These are phyloP conservation scores for Thermochaetoides thermophila DNA, from an alignment of 495 filamentous ascomycete genomes.

Conservation along the genomic window DNA sequence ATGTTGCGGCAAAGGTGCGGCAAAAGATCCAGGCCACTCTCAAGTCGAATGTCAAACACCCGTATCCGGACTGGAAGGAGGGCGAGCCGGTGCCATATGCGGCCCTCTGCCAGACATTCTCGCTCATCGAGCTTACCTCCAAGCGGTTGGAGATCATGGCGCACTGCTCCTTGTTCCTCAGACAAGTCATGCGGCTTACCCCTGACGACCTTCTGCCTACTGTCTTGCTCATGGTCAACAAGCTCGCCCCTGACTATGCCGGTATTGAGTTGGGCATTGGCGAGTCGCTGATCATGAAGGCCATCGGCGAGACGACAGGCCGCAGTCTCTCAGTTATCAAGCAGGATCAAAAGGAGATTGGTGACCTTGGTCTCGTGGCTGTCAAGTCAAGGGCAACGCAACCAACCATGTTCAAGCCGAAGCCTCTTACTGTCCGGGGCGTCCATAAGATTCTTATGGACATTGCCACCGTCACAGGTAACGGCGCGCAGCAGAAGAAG, in stretches of 20 bases:
- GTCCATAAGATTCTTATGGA: conserved; percentile 79
- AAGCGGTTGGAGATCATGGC: conserved; percentile 78
- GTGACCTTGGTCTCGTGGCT: conserved; percentile 85
- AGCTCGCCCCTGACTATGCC: conserved; percentile 89
- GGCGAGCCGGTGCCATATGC: conserved; percentile 87
- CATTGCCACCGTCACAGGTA: conserved; percentile 75
- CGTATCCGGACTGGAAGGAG: conserved; percentile 85
- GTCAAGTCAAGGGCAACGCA: conserved; percentile 89
- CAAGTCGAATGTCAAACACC: conserved; percentile 48
- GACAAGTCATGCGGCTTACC: conserved; percentile 82
- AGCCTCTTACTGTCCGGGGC: conserved; percentile 69
- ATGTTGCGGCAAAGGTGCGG: conserved; percentile 58
- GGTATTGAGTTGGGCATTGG: conserved; percentile 94
- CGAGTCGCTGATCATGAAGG: conserved; percentile 95
- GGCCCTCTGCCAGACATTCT: conserved; percentile 87
- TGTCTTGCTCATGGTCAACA: conserved; percentile 92
- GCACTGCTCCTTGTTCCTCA: conserved; percentile 78
- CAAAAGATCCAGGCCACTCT: conserved; percentile 74
- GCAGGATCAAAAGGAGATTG: conserved; percentile 86
- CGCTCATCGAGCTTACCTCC: conserved; percentile 79
- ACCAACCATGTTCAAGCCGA: conserved; percentile 94
- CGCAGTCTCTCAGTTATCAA: conserved; percentile 79
- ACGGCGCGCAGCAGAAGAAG: conserved; percentile 80
- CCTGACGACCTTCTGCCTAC: conserved; percentile 77
- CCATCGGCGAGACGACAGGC: conserved; percentile 87